Base-by-base conservation (phyloP, 805 yeast genomes). In the Candida parachauliodes region DNA sequence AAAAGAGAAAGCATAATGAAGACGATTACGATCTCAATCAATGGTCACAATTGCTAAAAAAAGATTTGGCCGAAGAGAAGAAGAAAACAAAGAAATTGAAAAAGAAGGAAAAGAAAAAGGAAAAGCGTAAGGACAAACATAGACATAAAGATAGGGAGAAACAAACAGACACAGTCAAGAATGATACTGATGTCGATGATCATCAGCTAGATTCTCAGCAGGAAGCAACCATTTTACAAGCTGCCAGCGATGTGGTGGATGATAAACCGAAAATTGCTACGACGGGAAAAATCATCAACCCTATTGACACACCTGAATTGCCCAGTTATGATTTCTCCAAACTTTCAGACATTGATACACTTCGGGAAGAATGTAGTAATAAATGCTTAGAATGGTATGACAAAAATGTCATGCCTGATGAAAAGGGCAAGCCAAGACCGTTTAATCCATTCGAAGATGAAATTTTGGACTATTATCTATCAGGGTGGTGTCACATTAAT, bases 401-500 rank as follows among this genome's bases (percentile, higher is more conserved):
- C 14, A 18, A 34, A 4, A 34, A 34, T 26, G 60, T 59, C 2
- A 54, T 44, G 16, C 26, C 48, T 5, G 47, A 44, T 19, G 26
- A 25, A 20, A 44, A 46, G 3, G 51, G 48, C 34, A 70, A 71
- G 2, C 69, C 72, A 3, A 47, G 72, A 16, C 49, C 58, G 7
- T 86, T 86, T 51, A 67, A 83, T 1, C 62, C 58, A 17, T 84
- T 79, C 34, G 98, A 89, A 59, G 71, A 67, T 12, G 71, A 64
- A 15, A 84, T 87, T 0, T 76, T 89, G 44, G 91, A 87, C 41
- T 73, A 74, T 39, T 88, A 85, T 50, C 77, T 89, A 43, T 60
- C 65, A 11, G 82, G 81, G 15, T 91, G 85, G 54, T 79, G 85
- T 48, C 70, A 64, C 30, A 72, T 82, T 45, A 72, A 83, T 51